Evolutionary conservation across 2,329 filamentous ascomycete genomes (phyloP).

Genomic region (Aspergillus ruber): DNA sequence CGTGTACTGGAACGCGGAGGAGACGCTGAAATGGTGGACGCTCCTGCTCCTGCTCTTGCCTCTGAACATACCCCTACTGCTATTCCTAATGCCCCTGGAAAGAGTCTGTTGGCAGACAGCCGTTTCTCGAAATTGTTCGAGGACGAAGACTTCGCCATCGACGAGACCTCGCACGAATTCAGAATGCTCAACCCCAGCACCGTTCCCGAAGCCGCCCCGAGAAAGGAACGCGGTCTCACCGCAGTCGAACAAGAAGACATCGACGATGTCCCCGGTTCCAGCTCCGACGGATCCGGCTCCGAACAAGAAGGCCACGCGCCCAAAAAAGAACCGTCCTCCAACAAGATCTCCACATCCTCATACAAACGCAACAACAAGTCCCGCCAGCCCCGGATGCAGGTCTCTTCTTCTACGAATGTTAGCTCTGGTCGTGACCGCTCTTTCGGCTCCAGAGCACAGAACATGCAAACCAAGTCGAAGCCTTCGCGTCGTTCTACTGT

Average conservation of each 20-base stretch:
- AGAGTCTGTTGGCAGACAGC: constrained; percentile 69
- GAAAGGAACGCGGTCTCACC: constrained; percentile 48
- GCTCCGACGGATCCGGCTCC: constrained; percentile 30
- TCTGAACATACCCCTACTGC: constrained; percentile 5
- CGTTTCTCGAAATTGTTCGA: constrained; percentile 88
- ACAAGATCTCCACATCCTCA: constrained; percentile 48
- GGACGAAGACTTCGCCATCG: constrained; percentile 85
- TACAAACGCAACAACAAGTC: constrained; percentile 49
- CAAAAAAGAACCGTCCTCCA: constrained; percentile 24
- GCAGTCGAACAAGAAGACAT: constrained; percentile 58
- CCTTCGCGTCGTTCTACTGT: constrained; percentile 27
- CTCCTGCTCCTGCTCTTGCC: constrained; percentile 9
- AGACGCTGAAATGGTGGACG: constrained; percentile 41
- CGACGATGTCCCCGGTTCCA: constrained; percentile 44
- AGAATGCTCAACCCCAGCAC: constrained; percentile 84
- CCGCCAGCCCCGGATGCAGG: constrained; percentile 49
- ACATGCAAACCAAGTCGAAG: constrained; percentile 32
- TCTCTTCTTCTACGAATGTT: constrained; percentile 47
- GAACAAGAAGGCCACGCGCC: constrained; percentile 24
- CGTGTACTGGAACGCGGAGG: constrained; percentile 50
- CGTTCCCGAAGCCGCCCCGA: constrained; percentile 28
- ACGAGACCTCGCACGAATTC: constrained; percentile 85
- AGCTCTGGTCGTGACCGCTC: constrained; percentile 46
- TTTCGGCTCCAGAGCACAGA: constrained; percentile 52
- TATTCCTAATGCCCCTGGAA: constrained; percentile 31